phyloP scores from a whole-genome alignment of 495 filamentous ascomycete genomes.

The Penicillium ochrochloron region DNA sequence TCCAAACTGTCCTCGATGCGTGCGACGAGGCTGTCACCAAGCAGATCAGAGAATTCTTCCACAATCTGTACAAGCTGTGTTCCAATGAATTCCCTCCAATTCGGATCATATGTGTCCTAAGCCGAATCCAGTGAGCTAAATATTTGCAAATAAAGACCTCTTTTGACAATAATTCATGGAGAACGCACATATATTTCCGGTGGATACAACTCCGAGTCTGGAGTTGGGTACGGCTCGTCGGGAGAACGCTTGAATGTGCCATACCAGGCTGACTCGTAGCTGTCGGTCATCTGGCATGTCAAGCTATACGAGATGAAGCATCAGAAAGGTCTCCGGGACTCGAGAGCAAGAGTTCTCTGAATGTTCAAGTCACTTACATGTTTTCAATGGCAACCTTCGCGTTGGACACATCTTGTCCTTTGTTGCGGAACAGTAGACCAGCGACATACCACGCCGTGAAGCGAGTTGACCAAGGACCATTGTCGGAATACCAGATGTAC shows the following conservation, averaged over 20 bases:
- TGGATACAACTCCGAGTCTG: conserved; percentile 32
- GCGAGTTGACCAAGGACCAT: conserved; percentile 36
- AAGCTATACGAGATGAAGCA: conserved; percentile 13
- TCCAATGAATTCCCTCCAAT: conserved; percentile 39
- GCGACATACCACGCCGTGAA: conserved; percentile 40
- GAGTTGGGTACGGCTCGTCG: conserved; percentile 35
- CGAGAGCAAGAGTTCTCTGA: too few species aligned
- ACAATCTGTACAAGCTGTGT: conserved; percentile 37
- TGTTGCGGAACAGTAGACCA: conserved; percentile 33
- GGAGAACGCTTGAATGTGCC: conserved; percentile 37
- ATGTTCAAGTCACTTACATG: conserved; percentile 26
- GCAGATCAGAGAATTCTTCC: conserved; percentile 35
- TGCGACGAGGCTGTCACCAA: conserved; percentile 25
- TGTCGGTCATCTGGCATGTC: conserved; percentile 29
- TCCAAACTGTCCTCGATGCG: conserved; percentile 33
- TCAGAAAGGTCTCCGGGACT: neutral
- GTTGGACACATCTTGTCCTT: conserved; percentile 32
- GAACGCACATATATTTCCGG: conserved; percentile 34
- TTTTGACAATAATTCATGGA: neutral
- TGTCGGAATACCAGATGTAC: conserved; percentile 34
- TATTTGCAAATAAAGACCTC: neutral
- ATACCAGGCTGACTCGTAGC: conserved; percentile 34
- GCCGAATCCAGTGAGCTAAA: neutral
- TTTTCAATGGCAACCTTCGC: conserved; percentile 35
- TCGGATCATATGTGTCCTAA: conserved; percentile 35